Evolutionary conservation across 176 grass and related monocot genomes (phyloP), one percentile per base, ranked within the genome.

Genomic region (Oryza glumipatula): DNA sequence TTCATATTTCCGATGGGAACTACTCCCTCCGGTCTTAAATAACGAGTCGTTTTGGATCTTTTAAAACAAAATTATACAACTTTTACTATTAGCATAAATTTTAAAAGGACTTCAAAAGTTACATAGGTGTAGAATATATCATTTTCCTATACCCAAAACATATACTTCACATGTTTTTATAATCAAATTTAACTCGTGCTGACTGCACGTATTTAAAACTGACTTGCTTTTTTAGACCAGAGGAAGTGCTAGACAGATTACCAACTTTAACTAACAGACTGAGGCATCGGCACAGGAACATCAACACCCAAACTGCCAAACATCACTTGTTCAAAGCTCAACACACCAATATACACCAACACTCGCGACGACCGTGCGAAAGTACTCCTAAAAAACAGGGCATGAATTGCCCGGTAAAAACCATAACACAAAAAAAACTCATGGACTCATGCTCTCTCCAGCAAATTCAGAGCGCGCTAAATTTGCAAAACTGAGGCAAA

Each of bases 391-490:
- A 22, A 63, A 63, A 63, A 63, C 58, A 63, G n/a, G 11, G 21
- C 58, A 63, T 23, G 58, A 63, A 13, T 63, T 63, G n/a, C 13
- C n/a, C 9, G 58, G 19, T 0, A n/a, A 58, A 58, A 58, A 56
- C 21, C 1, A 9, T 51, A 61, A 63, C 3, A 63, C 4, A 38
- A 39, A 41, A 65, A 21, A 21, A 13, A 45, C 38, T 44, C 22
- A 49, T 7, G 19, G 35, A 71, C 51, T 47, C 17, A 2, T 69
- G 47, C 49, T 68, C 69, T 61, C 70, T 70, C 63, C 49, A 70
- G 49, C 43, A 72, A 77, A 82, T 56, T 72, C 72, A 85, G 22
- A 13, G 3, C 11, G 7, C 22, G 11, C 41, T 60, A 39, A 72
- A 76, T 45, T 76, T 26, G 43, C 67, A 9, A 82, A 73, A 38